These are phyloP conservation scores for Fusarium transvaalense DNA, from an alignment of 2,329 filamentous ascomycete genomes.

Conservation along the genomic window DNA sequence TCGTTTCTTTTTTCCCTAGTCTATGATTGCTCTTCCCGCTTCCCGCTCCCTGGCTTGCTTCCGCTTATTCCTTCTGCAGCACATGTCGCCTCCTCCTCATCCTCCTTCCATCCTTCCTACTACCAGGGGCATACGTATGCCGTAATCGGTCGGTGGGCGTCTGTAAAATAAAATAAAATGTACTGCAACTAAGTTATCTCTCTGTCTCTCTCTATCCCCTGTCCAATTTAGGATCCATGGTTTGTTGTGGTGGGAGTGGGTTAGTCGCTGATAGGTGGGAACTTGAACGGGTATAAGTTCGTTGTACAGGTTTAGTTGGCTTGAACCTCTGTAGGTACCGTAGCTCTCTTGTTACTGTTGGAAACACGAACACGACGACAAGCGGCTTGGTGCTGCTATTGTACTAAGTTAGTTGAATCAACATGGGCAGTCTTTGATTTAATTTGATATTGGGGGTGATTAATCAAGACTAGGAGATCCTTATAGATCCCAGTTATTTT, in stretches of 20 bases:
- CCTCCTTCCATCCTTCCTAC: not conserved
- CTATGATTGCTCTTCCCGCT: slow-evolving; percentile 14
- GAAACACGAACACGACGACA: slow-evolving; percentile 44
- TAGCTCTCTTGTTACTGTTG: slow-evolving; percentile 21
- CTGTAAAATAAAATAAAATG: not conserved
- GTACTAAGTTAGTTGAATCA: slow-evolving; percentile 10
- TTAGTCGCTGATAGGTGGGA: slow-evolving; percentile 39
- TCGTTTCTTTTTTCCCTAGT: slow-evolving; percentile 4
- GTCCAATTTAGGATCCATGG: slow-evolving; percentile 26
- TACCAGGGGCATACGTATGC: slow-evolving; percentile 34
- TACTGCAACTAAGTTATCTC: slow-evolving; percentile 10
- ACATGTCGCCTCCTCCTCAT: not conserved
- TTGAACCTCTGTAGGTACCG: not conserved
- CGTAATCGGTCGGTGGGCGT: slow-evolving; percentile 35
- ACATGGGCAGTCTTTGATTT: slow-evolving; percentile 1
- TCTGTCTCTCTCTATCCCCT: not conserved
- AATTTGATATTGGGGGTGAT: slow-evolving; percentile 4
- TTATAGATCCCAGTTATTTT: slow-evolving; percentile 9
- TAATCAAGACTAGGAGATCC: not conserved
- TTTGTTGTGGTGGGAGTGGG: slow-evolving; percentile 37
- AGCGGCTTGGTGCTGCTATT: slow-evolving; percentile 14
- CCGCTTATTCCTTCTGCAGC: slow-evolving; percentile 15
- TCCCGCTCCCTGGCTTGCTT: not conserved
- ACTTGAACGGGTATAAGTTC: slow-evolving; percentile 38
- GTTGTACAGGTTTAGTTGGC: slow-evolving; percentile 5